Evolutionary conservation across 768 basidiomycete genomes (phyloP).

Genomic region (Panus rudis): DNA sequence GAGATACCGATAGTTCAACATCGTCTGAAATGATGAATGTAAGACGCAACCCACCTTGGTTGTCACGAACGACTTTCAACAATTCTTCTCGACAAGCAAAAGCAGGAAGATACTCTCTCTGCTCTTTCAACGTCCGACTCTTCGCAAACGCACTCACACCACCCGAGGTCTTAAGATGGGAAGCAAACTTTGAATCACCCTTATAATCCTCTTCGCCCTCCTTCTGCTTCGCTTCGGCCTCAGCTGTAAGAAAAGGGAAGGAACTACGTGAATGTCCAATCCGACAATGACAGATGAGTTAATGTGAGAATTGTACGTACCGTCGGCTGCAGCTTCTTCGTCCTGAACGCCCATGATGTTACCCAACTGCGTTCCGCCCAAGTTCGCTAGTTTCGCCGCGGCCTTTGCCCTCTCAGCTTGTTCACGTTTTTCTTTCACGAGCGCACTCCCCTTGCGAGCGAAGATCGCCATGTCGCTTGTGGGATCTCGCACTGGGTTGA

Average conservation of each 20-base stretch:
- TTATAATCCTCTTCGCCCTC: conserved; percentile 64
- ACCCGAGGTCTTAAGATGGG: conserved; percentile 74
- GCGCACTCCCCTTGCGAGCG: conserved; percentile 90
- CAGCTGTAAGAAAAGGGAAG: conserved; percentile 34
- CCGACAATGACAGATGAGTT: conserved; percentile 28
- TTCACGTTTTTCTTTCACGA: conserved; percentile 94
- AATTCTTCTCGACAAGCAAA: conserved; percentile 96
- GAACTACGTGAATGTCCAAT: conserved; percentile 79
- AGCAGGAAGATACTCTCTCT: conserved; percentile 93
- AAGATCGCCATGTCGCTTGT: conserved; percentile 95
- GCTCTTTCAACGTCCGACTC: conserved; percentile 82
- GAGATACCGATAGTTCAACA: background rate
- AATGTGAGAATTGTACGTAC: conserved; percentile 39
- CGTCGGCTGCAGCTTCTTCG: conserved; percentile 87
- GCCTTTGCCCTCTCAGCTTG: conserved; percentile 95
- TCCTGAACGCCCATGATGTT: conserved; percentile 98
- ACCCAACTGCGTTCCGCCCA: conserved; percentile 91
- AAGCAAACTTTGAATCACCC: conserved; percentile 96
- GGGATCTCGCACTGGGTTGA: conserved; percentile 91
- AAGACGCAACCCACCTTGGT: conserved; percentile 57
- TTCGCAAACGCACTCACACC: conserved; percentile 79
- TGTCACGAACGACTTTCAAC: conserved; percentile 82
- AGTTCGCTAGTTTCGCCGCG: conserved; percentile 87
- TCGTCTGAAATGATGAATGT: background rate
- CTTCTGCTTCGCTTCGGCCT: conserved; percentile 41